Percentiles rank a stretch among this genome's conserved stretches.
Conservation (phyloP, 2,329 filamentous ascomycete genomes). For the Phyllosticta citribraziliensis region DNA sequence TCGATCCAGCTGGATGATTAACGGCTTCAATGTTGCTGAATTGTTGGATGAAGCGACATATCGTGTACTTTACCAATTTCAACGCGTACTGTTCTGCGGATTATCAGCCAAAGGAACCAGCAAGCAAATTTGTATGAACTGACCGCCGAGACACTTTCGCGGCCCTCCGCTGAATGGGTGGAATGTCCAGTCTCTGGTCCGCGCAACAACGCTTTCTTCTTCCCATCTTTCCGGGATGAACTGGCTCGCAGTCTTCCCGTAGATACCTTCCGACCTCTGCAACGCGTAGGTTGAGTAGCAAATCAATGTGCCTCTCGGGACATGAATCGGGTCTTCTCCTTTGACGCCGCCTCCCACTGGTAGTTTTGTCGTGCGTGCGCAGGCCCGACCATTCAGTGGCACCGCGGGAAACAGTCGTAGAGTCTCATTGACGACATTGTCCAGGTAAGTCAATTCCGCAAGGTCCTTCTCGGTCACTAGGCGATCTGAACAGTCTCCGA, state of each 20-base stretch:
- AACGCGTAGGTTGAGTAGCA: constrained; percentile 12
- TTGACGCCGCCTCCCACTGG: constrained; percentile 14
- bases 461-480: neutral
- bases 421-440: constrained; percentile 1
- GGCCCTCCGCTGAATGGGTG: neutral
- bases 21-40: neutral
- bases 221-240: constrained; percentile 17
- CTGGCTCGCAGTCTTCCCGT: constrained; percentile 15
- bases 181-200: neutral
- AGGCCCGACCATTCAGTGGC: constrained; percentile 12
- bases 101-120: neutral
- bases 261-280: constrained; percentile 15
- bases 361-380: constrained; percentile 12
- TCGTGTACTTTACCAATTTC: neutral
- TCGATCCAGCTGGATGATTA: neutral
- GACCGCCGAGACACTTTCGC: neutral
- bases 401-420: constrained; percentile 12
- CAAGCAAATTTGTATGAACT: neutral
- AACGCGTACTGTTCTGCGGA: neutral
- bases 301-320: constrained; percentile 14
- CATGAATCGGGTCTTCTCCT: constrained; percentile 11
- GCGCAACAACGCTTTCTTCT: neutral
- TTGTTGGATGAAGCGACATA: neutral
- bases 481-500: neutral
- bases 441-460: constrained; percentile 12